Percentiles rank a stretch among this genome's conserved stretches.
Conservation (phyloP, 2,329 filamentous ascomycete species). For the Ceratocystis papillata region DNA sequence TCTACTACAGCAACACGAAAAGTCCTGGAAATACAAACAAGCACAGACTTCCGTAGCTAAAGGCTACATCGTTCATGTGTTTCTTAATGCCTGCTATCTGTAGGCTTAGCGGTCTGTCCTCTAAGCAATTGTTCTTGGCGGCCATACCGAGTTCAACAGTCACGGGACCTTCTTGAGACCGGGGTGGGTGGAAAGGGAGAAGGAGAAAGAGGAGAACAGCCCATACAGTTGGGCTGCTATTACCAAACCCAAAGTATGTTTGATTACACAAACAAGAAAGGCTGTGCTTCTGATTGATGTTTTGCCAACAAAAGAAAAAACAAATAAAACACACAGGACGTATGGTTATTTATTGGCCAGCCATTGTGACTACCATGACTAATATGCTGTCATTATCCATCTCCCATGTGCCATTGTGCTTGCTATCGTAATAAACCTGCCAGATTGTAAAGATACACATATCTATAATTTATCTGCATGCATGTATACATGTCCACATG, state of each 20-base stretch:
- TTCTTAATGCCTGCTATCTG: background rate
- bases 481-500: background rate
- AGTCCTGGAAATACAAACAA: background rate
- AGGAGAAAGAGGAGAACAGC: background rate
- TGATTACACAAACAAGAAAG: background rate
- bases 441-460: background rate
- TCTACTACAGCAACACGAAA: background rate
- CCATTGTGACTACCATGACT: background rate
- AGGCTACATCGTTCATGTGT: background rate
- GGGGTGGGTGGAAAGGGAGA: constrained; percentile 2
- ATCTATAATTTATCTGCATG: background rate
- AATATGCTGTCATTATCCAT: background rate
- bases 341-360: too few species aligned
- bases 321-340: too few species aligned
- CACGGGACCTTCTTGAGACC: background rate
- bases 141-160: background rate
- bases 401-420: background rate
- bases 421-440: background rate
- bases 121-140: background rate
- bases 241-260: background rate
- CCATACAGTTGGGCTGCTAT: background rate
- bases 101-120: constrained; percentile 2
- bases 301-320: too few species aligned
- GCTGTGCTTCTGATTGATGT: background rate
- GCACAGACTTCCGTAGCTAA: background rate